Percentiles rank a stretch among this genome's conserved stretches.
Conservation (phyloP, 2,329 filamentous ascomycete genomes). For the Calcarisporium arbuscula region DNA sequence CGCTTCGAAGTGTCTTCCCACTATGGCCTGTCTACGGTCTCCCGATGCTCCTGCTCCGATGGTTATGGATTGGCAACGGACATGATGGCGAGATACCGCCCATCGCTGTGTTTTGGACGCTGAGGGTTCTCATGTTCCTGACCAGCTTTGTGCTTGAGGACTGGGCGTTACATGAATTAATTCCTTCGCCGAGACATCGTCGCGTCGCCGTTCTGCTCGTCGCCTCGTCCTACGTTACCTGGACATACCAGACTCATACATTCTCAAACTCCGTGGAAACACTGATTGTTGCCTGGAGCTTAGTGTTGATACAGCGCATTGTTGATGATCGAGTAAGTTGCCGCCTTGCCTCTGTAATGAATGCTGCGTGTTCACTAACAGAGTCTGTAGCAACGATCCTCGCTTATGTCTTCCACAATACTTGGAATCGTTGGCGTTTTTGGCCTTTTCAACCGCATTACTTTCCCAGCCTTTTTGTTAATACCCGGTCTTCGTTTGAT, state of each 20-base stretch:
- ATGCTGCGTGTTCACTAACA: slow-evolving; percentile 18
- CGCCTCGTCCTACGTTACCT: slow-evolving; percentile 95
- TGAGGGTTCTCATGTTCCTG: slow-evolving; percentile 86
- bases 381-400: slow-evolving; percentile 58
- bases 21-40: slow-evolving; percentile 93
- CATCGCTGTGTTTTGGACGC: slow-evolving; percentile 81
- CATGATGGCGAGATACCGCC: slow-evolving; percentile 71
- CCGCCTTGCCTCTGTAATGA: slow-evolving; percentile 3
- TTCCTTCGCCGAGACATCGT: slow-evolving; percentile 66
- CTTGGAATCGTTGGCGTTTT: slow-evolving; percentile 78
- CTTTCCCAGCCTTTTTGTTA: slow-evolving; percentile 87
- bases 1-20: slow-evolving; percentile 93
- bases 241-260: slow-evolving; percentile 97
- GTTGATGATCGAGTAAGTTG: slow-evolving; percentile 64
- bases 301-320: slow-evolving; percentile 87
- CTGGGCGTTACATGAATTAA: slow-evolving; percentile 91
- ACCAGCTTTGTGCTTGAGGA: slow-evolving; percentile 95
- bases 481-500: slow-evolving; percentile 78
- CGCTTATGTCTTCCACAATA: slow-evolving; percentile 67
- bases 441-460: slow-evolving; percentile 93
- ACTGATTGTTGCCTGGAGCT: slow-evolving; percentile 82
- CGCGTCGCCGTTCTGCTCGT: slow-evolving; percentile 74
- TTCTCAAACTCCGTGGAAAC: slow-evolving; percentile 98
- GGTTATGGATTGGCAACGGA: slow-evolving; percentile 84
- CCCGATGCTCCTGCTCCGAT: slow-evolving; percentile 87